These are phyloP conservation scores for Yarrowia deformans DNA, from an alignment of 805 yeast genomes.

Conservation along the genomic window DNA sequence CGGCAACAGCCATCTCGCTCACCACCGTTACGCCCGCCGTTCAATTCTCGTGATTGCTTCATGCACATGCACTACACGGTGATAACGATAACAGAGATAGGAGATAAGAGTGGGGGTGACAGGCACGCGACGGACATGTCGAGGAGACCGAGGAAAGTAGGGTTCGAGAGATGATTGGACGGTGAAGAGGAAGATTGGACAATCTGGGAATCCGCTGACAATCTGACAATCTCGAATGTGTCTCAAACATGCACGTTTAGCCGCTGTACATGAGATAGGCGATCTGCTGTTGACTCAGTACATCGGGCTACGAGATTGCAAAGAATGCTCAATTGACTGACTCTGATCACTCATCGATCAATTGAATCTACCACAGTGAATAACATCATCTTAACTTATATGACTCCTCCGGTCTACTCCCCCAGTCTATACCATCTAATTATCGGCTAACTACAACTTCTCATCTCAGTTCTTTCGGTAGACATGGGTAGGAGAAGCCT, in stretches of 20 bases:
- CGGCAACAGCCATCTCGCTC: not conserved
- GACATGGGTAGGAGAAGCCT: conserved; percentile 77
- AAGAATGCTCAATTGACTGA: not conserved
- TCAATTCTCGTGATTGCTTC: too few relatives aligned
- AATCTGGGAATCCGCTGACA: too few relatives aligned
- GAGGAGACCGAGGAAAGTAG: conserved; percentile 25
- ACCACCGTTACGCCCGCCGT: too few relatives aligned
- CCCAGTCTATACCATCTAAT: too few relatives aligned
- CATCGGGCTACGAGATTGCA: too few relatives aligned
- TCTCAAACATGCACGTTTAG: conserved; percentile 2
- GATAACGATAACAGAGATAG: conserved; percentile 14
- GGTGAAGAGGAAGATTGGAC: not conserved
- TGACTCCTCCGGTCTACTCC: too few relatives aligned
- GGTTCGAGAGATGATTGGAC: conserved; percentile 11
- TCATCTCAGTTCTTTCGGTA: conserved; percentile 48
- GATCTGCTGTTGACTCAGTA: too few relatives aligned
- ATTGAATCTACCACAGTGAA: too few relatives aligned
- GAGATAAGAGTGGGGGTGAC: conserved; percentile 21
- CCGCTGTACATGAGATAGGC: conserved; percentile 8
- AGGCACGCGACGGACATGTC: not conserved
- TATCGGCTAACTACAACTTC: conserved; percentile 2
- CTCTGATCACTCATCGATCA: not conserved
- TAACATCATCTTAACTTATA: too few relatives aligned
- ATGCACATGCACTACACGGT: not conserved
- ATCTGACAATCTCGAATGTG: too few relatives aligned